Base-by-base conservation (phyloP, 2,329 filamentous ascomycete genomes). In the Colletotrichum eleusines region DNA sequence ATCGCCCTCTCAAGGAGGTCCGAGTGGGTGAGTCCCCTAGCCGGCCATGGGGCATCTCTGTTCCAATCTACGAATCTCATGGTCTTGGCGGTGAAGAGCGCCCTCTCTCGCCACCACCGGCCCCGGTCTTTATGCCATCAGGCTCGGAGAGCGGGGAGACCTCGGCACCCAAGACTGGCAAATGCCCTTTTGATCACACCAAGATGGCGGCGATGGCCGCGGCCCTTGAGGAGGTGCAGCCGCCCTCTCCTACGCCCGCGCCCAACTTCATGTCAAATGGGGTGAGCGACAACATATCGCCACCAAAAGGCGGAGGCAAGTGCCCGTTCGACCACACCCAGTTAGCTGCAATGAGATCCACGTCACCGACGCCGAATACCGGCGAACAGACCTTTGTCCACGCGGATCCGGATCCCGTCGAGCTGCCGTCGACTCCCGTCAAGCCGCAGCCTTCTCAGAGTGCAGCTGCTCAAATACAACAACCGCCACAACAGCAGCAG, bases 21-120 rank as follows among this genome's bases (percentile, higher is more conserved):
- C 88, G 95, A n/a, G 90, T 98, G 28, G 95, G 95, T 53, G 95
- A 98, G 81, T 97, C 94, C 18, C 95, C 95, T 6, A 97, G 93
- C 79, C 88, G 95, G 54, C 95, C 95, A 18, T 98, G 95, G 95
- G 95, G 95, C 7, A 97, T 98, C 63, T 89, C 90, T 6, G 91
- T 98, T 0, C 95, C 95, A 3, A 80, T 89, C 46, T 84, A 87
- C 73, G 84, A 87, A 61, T 73, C 78, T 7, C 76, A 79, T 26
- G 79, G 78, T 5, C 75, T 80, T 35, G 81, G 80, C 12, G 76
- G 78, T 16, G 77, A 78, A 18, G 78, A 79, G 26, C 82, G 84
- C 57, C 86, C 86, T 3, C 78, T 84, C 26, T 89, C 88, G 11
- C 88, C 88, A 23, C 88, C 89, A 4, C 84, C 89, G 4, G 88